Evolutionary conservation across 1,284 basidiomycete species (phyloP), one percentile per base, ranked within the genome.

Genomic region (Tausonia pullulans): DNA sequence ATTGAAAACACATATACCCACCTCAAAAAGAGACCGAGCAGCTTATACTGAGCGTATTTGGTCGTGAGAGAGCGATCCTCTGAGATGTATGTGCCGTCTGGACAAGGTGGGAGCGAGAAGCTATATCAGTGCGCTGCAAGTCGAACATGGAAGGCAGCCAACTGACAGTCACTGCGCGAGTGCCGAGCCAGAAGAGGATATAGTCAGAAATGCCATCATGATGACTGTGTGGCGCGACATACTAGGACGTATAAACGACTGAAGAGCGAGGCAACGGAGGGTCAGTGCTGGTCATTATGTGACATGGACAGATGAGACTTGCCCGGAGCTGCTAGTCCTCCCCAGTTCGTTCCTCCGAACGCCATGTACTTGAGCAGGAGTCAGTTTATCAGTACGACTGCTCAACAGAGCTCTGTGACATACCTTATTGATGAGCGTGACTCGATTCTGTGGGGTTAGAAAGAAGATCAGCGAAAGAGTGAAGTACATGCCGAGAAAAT

Each of bases 41-140:
- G 59, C 60, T 68, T 70, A 60, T 68, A 66, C 64, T 72, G 69
- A 14, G 59, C 53, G 54, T 70, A 68, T 58, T 72, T 71, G 8
- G 56, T 58, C 11, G 62, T 69, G 4, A 68, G 65, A 58, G 67
- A 64, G 4, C 71, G 64, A 4, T 48, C n/a, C 43, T 61, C 60
- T 1, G 13, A 7, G 50, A 61, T 41, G 60, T 71, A 60, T 3
- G 58, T 60, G 5, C 58, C 58, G 10, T 40, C 41, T 40, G 4
- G 43, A 44, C n/a, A 27, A 5, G 7, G 41, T 13, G 27, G 9
- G 4, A 40, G 52, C 27, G 16, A 13, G 52, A 27, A 27, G 27
- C 27, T 27, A 27, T 2, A 16, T 54, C 52, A 54, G n/a, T 39
- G 5, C 27, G 52, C 10, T 5, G 41, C 14, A 40, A 54, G 27